Base-by-base conservation (phyloP, 1,284 basidiomycete genomes). In the Ustilago curta region DNA sequence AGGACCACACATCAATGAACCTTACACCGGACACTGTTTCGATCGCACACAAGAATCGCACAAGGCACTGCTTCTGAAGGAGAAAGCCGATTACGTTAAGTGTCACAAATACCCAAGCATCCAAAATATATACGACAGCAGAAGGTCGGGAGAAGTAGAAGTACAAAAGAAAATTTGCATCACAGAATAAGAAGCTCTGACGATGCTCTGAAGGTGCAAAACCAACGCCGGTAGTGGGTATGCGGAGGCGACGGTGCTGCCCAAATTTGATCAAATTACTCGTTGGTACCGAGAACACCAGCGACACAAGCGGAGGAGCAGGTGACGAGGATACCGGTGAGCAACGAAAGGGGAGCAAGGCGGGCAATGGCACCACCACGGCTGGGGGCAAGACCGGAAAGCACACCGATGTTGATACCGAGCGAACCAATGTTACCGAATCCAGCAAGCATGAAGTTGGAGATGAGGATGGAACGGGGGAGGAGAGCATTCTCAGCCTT, bases 401-500 rank as follows among this genome's bases (percentile, higher is more conserved):
- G 88, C 77, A 95, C 93, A 85, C 94, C 94, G 69, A 95, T 91
- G 86, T 95, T 93, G 82, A 95, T 94, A 85, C 93, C 94, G 44
- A 94, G 87, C 39, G 92, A 93, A 39, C 83, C 84, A 56, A 78
- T 77, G 86, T 96, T 96, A 60, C 93, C 93, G 83, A 96, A 96
- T 11, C 94, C 94, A 84, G 94, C 95, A 44, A 94, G 90, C 42
- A 91, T 91, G 82, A 93, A 94, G 35, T 91, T 90, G 43, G 90
- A 89, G 77, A 95, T 93, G 23, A 70, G 58, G 90, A 91, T 86
- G 88, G 92, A 49, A 89, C 92, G 91, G 39, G 85, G 86, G n/a
- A 89, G 90, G 58, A 93, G 88, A 8, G 91, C 89, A 60, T 88
- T 86, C 29, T 86, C 83, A 7, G 43, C 37, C 59, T 58, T 62